Percentiles rank a stretch among this genome's conserved stretches.
These are phyloP conservation scores for Nidularia pulvinata DNA, from an alignment of 768 basidiomycete genomes.

Conservation along the genomic window DNA sequence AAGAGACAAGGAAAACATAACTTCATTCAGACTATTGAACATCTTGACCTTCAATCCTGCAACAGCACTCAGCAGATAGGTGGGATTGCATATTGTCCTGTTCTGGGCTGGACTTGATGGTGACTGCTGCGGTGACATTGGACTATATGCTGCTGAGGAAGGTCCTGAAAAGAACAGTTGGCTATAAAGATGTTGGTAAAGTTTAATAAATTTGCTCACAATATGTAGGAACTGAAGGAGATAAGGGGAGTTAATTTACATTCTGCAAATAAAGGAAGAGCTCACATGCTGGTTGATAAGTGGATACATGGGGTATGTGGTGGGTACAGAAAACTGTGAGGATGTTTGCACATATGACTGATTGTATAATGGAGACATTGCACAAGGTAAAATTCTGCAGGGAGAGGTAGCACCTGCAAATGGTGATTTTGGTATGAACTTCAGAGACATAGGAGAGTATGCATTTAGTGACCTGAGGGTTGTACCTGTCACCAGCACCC, in stretches of 20 bases:
- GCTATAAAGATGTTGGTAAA: conserved; percentile 10
- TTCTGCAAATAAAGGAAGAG: conserved; percentile 1
- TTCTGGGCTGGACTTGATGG: conserved; percentile 78
- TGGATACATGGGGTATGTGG: conserved; percentile 89
- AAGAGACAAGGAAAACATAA: conserved; percentile 6
- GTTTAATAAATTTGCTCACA: conserved; percentile 43
- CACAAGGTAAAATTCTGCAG: conserved; percentile 77
- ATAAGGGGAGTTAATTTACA: not conserved
- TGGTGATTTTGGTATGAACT: conserved; percentile 82
- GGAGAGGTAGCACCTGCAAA: conserved; percentile 81
- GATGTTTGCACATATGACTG: conserved; percentile 64
- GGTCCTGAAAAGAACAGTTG: conserved; percentile 48
- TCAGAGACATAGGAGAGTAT: conserved; percentile 87
- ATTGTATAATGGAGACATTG: conserved; percentile 81
- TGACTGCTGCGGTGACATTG: conserved; percentile 84
- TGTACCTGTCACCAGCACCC: conserved; percentile 83
- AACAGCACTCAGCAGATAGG: conserved; percentile 53
- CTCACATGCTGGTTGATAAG: conserved; percentile 85
- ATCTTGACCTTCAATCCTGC: conserved; percentile 37
- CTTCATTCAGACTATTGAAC: conserved; percentile 4
- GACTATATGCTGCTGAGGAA: conserved; percentile 87
- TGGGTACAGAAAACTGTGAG: conserved; percentile 46
- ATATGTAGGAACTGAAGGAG: conserved; percentile 68
- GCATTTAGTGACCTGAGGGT: conserved; percentile 90
- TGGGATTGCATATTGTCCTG: conserved; percentile 35